Percentiles rank a stretch among this genome's conserved stretches.
phyloP scores from a whole-genome alignment of 495 filamentous ascomycete species.

The Aspergillus steynii region DNA sequence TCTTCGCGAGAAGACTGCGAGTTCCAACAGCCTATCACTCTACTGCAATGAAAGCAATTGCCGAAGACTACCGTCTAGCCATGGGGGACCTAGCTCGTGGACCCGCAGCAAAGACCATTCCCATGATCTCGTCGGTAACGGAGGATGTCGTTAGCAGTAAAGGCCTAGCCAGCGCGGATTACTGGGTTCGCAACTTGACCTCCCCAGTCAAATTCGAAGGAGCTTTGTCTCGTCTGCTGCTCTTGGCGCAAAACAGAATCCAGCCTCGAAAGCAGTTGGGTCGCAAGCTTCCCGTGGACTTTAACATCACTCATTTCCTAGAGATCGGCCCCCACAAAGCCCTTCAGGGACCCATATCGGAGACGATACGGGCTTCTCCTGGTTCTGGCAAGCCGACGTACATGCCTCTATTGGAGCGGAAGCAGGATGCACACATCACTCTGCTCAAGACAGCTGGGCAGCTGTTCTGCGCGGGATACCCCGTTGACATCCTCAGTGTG shows the following conservation, averaged over 20 bases:
- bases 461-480: too few species aligned
- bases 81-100: too few species aligned
- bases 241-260: too few species aligned
- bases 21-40: slow-evolving; percentile 15
- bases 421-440: not conserved
- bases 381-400: slow-evolving; percentile 22
- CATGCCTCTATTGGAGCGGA: slow-evolving; percentile 25
- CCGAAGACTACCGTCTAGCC: not conserved
- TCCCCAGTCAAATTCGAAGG: too few species aligned
- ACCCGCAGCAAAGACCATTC: too few species aligned
- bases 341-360: slow-evolving; percentile 42
- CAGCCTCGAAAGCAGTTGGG: slow-evolving; percentile 5
- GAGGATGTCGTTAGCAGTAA: too few species aligned
- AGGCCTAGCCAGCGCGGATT: too few species aligned
- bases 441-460: too few species aligned
- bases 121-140: too few species aligned
- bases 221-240: too few species aligned
- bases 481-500: slow-evolving; percentile 21
- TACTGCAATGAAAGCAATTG: slow-evolving; percentile 11
- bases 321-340: slow-evolving; percentile 55
- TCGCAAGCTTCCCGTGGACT: not conserved
- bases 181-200: too few species aligned
- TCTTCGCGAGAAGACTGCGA: slow-evolving; percentile 11
- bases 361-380: slow-evolving; percentile 26
- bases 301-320: slow-evolving; percentile 29